Base-by-base conservation (phyloP, 1,284 basidiomycete species). In the Moesziomyces parantarcticus region DNA sequence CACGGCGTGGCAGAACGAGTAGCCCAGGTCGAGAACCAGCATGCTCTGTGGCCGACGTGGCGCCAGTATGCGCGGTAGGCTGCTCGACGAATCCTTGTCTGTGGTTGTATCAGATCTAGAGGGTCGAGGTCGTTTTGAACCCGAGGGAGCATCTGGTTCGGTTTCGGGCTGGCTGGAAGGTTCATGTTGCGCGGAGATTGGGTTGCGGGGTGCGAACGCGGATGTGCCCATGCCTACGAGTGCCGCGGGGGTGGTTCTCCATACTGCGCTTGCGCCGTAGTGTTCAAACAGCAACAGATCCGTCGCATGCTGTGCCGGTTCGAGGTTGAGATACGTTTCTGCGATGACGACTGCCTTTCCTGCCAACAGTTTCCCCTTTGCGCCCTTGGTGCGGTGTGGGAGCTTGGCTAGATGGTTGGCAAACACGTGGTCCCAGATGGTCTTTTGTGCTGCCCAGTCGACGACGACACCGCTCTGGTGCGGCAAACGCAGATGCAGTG, bases 201-300 rank as follows among this genome's bases (percentile, higher is more conserved):
- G 43, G 54, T 41, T 1, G 43, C 50, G 39, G 49, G 55, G 29
- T 14, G 44, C 29, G 40, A 51, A 61, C 3, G 44, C 34, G 34
- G 57, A 50, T 1, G 42, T 69, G 5, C 56, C 64, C 25, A 67
- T 34, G 4, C 44, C 56, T 1, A 51, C 59, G 26, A 60, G 20
- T 26, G 25, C 42, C n/a, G 64, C 61, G 58, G 66, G 66, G 5
- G 54, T 51, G 63, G 62, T 63, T 36, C 94, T 88, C 84, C 89
- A 88, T 83, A 93, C 92, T 47, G 92, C 90, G 45, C 88, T 86
- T 80, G 96, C 97, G 78, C 95, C 94, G 86, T 95, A 98, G 84
- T 97, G 94, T 80, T 98, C 95, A 78, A 97, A 97, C 0, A 96
- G 87, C 81, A 98, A 91, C 85, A 97, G 91, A 83, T 97, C 95